Conservation (phyloP, 2,329 filamentous ascomycete species). For the Exophiala viscosa region DNA sequence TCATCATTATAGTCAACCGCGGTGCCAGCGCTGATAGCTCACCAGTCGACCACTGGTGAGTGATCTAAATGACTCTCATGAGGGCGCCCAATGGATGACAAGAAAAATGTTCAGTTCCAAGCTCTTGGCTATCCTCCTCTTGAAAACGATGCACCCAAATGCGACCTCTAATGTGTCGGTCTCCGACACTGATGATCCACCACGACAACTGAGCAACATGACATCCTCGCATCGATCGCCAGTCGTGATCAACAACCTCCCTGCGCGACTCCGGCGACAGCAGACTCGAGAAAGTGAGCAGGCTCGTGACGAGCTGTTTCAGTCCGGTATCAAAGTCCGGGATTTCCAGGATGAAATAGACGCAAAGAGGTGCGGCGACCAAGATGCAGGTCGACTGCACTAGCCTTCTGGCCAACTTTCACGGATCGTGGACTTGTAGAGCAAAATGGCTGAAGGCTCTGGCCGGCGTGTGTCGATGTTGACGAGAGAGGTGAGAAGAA, state of each 20-base stretch:
- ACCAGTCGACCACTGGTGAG: neutral
- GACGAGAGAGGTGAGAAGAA: too few species aligned
- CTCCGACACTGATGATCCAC: neutral
- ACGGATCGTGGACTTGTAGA: too few species aligned
- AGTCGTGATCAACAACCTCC: conserved; percentile 4
- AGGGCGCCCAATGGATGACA: neutral
- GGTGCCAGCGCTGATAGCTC: too few species aligned
- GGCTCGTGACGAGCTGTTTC: conserved; percentile 15
- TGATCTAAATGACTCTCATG: neutral
- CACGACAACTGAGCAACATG: neutral
- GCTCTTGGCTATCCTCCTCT: conserved; percentile 12
- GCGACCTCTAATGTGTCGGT: neutral
- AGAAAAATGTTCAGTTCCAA: conserved; percentile 6
- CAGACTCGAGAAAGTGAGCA: conserved; percentile 14
- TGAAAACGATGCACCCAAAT: neutral
- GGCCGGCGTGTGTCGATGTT: too few species aligned
- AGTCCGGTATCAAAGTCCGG: conserved; percentile 19
- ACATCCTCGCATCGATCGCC: neutral
- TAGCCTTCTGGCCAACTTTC: neutral
- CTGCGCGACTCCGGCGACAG: conserved; percentile 5
- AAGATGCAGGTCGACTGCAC: neutral
- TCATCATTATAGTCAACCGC: too few species aligned
- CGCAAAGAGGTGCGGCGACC: conserved; percentile 4
- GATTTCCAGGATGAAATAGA: conserved; percentile 23
- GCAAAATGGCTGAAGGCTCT: neutral